Evolutionary conservation across 768 basidiomycete species (phyloP).

Genomic region (Pholiota conissans): DNA sequence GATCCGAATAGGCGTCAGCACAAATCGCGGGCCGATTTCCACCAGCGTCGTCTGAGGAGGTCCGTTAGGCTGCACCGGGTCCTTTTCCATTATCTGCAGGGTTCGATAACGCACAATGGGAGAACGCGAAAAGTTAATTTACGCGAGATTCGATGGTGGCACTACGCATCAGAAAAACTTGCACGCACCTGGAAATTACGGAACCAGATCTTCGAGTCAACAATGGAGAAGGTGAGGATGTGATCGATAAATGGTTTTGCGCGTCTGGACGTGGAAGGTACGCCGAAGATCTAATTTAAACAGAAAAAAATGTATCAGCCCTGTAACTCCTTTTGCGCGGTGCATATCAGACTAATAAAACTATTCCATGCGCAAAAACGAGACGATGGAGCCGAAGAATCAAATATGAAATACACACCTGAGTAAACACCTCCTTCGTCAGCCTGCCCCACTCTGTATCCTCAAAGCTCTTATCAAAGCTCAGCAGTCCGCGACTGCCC

Average conservation of each 20-base stretch:
- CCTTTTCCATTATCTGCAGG: conserved; percentile 87
- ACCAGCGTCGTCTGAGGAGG: conserved; percentile 86
- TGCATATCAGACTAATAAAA: neutral
- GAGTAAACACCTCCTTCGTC: conserved; percentile 92
- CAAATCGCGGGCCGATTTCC: conserved; percentile 97
- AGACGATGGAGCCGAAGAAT: neutral
- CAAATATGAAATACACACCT: conserved; percentile 51
- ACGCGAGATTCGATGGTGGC: neutral
- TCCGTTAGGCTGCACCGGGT: conserved; percentile 84
- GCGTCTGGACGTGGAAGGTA: conserved; percentile 86
- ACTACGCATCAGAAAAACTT: neutral
- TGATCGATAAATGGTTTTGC: conserved; percentile 99
- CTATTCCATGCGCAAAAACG: neutral
- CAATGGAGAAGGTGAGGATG: conserved; percentile 91
- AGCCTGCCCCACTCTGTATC: conserved; percentile 83
- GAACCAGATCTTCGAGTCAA: conserved; percentile 98
- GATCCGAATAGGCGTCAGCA: conserved; percentile 94
- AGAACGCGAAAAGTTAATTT: conserved; percentile 2
- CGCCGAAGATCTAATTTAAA: conserved; percentile 80
- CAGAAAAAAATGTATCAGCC: conserved; percentile 1
- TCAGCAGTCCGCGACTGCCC: conserved; percentile 88
- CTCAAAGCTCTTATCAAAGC: conserved; percentile 91
- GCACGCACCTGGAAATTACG: conserved; percentile 88
- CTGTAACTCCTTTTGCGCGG: no score
- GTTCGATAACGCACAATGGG: conserved; percentile 13